Base-by-base conservation (phyloP, 257 asterid genomes). In the Solanum ahanhuiri region DNA sequence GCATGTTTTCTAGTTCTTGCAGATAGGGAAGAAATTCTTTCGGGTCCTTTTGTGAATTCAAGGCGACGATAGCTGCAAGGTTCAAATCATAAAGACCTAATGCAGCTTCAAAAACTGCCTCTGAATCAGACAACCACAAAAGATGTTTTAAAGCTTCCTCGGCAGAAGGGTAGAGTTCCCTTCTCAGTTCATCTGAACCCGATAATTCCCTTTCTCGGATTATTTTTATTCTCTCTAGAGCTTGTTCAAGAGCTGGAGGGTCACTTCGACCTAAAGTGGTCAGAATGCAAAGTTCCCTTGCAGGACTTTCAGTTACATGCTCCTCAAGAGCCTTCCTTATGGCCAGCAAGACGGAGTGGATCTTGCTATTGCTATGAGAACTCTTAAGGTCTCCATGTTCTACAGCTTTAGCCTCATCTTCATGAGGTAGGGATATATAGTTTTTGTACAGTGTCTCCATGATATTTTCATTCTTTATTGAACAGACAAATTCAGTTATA, bases 71-170 rank as follows among this genome's bases (percentile, higher is more conserved):
- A 84, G 99, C 99, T n/a, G 98, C 96, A 39, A 97, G 96, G 88
- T 95, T 97, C 93, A 97, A 89, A 90, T 97, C 98, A 89, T 97
- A 97, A 88, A 97, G 97, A 72, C 99, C 98, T 89, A 97, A 90
- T 70, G 99, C 98, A 87, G 98, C 95, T 88, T 97, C 98, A 87
- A 92, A 97, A 79, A 95, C 93, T 86, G 97, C 95, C 88, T 93
- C 98, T 6, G 98, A 81, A 63, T 95, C 98, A 33, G 96, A 94
- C 51, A 95, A 91, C 99, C 98, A 95, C 85, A 97, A 83, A 79
- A 97, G 93, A 92, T 97, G 98, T 93, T 94, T 97, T 92, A 95
- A 86, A 69, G 98, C 92, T 90, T 97, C 99, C 93, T 97, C 99
- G 0, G 98, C 95, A 81, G 98, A 94, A 83, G 98, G 98, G 81